A percentile compares a stretch with the other conserved stretches of the same genome.
phyloP scores from a whole-genome alignment of 371 early-diverging fungal genomes.

The Lichtheimia hyalospora region DNA sequence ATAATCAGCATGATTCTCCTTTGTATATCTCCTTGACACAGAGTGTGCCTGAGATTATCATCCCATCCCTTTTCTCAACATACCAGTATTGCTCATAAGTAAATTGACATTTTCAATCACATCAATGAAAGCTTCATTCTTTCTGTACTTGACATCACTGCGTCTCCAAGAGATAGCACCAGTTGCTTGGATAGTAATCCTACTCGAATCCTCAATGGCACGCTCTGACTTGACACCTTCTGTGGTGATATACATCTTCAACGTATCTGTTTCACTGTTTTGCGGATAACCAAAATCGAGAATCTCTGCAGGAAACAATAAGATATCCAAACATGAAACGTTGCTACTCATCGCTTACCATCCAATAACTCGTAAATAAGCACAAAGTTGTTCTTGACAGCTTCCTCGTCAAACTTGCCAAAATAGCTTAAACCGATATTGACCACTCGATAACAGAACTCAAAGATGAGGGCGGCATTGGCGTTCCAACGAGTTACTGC shows the following conservation, averaged over 20 bases:
- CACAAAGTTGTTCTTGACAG: slow-evolving; percentile 89
- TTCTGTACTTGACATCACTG: slow-evolving; percentile 86
- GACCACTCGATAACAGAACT: slow-evolving; percentile 80
- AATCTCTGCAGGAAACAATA: slow-evolving; percentile 58
- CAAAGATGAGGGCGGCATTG: slow-evolving; percentile 84
- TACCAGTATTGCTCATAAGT: slow-evolving; percentile 76
- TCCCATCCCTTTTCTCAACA: not conserved
- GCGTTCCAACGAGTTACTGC: slow-evolving; percentile 84
- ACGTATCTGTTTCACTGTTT: slow-evolving; percentile 84
- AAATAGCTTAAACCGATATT: slow-evolving; percentile 81
- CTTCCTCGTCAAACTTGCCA: slow-evolving; percentile 87
- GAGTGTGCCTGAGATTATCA: too few relatives aligned
- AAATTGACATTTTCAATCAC: slow-evolving; percentile 89
- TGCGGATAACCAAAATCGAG: slow-evolving; percentile 93
- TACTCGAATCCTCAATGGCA: slow-evolving; percentile 71
- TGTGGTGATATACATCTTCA: slow-evolving; percentile 88
- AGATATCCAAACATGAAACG: not conserved
- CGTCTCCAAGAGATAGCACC: slow-evolving; percentile 89
- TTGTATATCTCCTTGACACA: too few relatives aligned
- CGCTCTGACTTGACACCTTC: slow-evolving; percentile 83
- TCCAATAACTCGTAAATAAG: slow-evolving; percentile 90
- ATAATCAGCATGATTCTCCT: not conserved
- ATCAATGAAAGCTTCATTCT: slow-evolving; percentile 91
- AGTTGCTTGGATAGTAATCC: slow-evolving; percentile 90
- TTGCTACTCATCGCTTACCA: slow-evolving; percentile 49